Percentiles rank a stretch among this genome's conserved stretches.
Conservation (phyloP, 2,329 filamentous ascomycete genomes). For the Calycina herbarum region DNA sequence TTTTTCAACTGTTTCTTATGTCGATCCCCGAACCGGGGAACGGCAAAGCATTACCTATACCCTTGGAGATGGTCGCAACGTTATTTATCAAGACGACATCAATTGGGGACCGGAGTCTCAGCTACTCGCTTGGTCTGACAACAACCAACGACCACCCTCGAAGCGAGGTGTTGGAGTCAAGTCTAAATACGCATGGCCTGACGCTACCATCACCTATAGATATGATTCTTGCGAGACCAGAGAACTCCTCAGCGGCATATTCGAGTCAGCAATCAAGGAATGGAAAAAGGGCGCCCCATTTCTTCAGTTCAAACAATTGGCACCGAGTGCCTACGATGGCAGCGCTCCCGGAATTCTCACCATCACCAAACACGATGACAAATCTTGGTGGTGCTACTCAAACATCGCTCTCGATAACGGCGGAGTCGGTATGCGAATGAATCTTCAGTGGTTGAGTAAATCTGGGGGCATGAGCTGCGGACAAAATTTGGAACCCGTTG, state of each 20-base stretch:
- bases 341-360: conserved; percentile 8
- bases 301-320: conserved; percentile 6
- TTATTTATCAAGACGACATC: conserved; percentile 11
- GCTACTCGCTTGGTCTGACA: conserved; percentile 8
- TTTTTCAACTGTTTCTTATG: conserved; percentile 7
- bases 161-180: conserved; percentile 10
- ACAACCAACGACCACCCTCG: not conserved
- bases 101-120: conserved; percentile 11
- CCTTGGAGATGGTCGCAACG: not conserved
- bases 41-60: conserved; percentile 9
- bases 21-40: conserved; percentile 5
- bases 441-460: conserved; percentile 4
- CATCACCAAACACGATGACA: conserved; percentile 2
- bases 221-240: conserved; percentile 12
- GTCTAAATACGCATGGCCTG: conserved; percentile 6
- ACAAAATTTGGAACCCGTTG: conserved; percentile 2
- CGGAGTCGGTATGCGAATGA: conserved; percentile 6
- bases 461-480: conserved; percentile 3
- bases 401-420: conserved; percentile 6
- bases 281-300: conserved; percentile 11
- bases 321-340: conserved; percentile 7
- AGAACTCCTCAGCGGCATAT: conserved; percentile 4
- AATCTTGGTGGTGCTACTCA: conserved; percentile 4
- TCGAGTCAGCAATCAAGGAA: conserved; percentile 6
- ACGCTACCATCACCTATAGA: conserved; percentile 9